Evolutionary conservation across 495 filamentous ascomycete species (phyloP).

Genomic region (Penicillium bovifimosum): DNA sequence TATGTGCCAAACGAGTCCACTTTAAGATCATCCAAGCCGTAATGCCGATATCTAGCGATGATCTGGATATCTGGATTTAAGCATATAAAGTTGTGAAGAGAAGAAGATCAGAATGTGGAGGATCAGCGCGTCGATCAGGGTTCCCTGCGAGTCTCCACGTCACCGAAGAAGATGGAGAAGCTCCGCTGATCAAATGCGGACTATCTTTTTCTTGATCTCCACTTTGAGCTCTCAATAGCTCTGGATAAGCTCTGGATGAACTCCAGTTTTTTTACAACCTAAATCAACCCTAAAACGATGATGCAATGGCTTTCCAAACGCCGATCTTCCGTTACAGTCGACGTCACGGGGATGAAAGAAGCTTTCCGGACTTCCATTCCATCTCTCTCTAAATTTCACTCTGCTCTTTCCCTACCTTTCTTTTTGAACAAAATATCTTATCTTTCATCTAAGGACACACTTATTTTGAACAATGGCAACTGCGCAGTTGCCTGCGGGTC

Average conservation of each 20-base stretch:
- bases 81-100: too few relatives aligned
- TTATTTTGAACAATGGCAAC: constrained; percentile 29
- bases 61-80: too few relatives aligned
- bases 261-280: background rate
- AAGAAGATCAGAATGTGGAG: background rate
- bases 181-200: background rate
- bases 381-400: constrained; percentile 8
- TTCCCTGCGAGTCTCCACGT: constrained; percentile 9
- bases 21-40: too few relatives aligned
- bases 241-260: background rate
- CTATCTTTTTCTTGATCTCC: background rate
- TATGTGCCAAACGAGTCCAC: too few relatives aligned
- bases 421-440: too few relatives aligned
- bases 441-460: constrained; percentile 1
- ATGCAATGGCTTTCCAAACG: constrained; percentile 17
- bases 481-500: constrained; percentile 26
- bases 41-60: too few relatives aligned
- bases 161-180: background rate
- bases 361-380: constrained; percentile 31
- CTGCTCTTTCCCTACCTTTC: constrained; percentile 4
- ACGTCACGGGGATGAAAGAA: constrained; percentile 22
- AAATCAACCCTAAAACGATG: constrained; percentile 9
- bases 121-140: background rate
- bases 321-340: constrained; percentile 18
- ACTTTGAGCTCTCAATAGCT: background rate